phyloP scores from a whole-genome alignment of 2,329 filamentous ascomycete genomes.

The Didymella lethalis region DNA sequence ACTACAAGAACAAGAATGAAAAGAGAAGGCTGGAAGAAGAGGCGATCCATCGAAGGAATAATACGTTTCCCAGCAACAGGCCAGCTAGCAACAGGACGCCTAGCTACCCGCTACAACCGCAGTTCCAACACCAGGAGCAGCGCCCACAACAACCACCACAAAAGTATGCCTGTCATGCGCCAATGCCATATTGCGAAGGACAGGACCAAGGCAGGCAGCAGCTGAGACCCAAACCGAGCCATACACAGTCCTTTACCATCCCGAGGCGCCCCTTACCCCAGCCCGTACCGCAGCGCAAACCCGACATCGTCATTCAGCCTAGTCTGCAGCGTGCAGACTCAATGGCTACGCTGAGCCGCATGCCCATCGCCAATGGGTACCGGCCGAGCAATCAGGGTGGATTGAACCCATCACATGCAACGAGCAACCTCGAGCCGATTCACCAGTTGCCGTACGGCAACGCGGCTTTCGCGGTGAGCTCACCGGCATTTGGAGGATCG shows the following conservation, averaged over 20 bases:
- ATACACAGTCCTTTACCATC: slow-evolving; percentile 39
- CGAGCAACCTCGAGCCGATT: slow-evolving; percentile 24
- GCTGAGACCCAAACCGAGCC: slow-evolving; percentile 21
- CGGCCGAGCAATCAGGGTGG: slow-evolving; percentile 28
- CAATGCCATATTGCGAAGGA: neutral
- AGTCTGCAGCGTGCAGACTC: slow-evolving; percentile 43
- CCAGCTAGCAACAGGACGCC: neutral
- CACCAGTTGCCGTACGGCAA: slow-evolving; percentile 37
- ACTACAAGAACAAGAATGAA: slow-evolving; percentile 48
- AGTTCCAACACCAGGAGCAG: slow-evolving; percentile 21
- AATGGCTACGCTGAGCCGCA: slow-evolving; percentile 45
- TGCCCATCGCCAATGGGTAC: slow-evolving; percentile 47
- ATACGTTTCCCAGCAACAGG: slow-evolving; percentile 38
- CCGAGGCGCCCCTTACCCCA: slow-evolving; percentile 40
- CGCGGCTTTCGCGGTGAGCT: slow-evolving; percentile 39
- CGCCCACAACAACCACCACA: slow-evolving; percentile 25
- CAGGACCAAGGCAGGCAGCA: slow-evolving; percentile 2
- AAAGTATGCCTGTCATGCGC: slow-evolving; percentile 40
- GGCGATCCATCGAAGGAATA: slow-evolving; percentile 34
- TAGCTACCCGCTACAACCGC: slow-evolving; percentile 28
- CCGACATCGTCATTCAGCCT: slow-evolving; percentile 40
- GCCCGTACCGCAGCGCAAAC: slow-evolving; percentile 36
- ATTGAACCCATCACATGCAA: slow-evolving; percentile 1
- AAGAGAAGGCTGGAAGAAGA: slow-evolving; percentile 41
- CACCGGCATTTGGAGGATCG: slow-evolving; percentile 37